phyloP scores from a whole-genome alignment of 768 basidiomycete species.

The Lactifluus hygrophoroides region DNA sequence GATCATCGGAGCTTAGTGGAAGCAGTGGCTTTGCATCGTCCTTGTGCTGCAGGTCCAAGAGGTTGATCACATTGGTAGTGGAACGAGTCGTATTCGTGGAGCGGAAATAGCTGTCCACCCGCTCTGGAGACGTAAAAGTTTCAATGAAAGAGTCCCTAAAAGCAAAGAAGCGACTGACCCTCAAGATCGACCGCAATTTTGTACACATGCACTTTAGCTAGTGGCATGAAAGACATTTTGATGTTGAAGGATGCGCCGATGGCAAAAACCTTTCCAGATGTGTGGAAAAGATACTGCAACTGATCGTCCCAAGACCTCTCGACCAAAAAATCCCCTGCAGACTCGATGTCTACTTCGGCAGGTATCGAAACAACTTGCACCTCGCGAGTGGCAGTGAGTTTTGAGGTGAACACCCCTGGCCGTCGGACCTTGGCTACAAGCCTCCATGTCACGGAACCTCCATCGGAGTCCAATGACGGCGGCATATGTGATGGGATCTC shows the following conservation, averaged over 20 bases:
- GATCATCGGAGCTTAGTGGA: slow-evolving; percentile 66
- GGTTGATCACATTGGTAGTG: slow-evolving; percentile 50
- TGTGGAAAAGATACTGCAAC: slow-evolving; percentile 68
- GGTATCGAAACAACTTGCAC: slow-evolving; percentile 70
- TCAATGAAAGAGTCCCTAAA: neutral
- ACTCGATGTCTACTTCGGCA: slow-evolving; percentile 80
- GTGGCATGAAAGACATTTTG: slow-evolving; percentile 71
- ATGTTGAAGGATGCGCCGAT: slow-evolving; percentile 80
- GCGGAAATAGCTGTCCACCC: slow-evolving; percentile 70
- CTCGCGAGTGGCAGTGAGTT: slow-evolving; percentile 59
- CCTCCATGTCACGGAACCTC: slow-evolving; percentile 70
- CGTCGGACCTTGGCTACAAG: slow-evolving; percentile 78
- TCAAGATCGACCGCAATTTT: slow-evolving; percentile 67
- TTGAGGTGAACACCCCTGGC: slow-evolving; percentile 70
- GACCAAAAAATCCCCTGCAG: slow-evolving; percentile 68
- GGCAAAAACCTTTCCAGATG: slow-evolving; percentile 68
- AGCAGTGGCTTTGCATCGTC: slow-evolving; percentile 57
- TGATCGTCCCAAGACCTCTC: slow-evolving; percentile 90
- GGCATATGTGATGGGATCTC: slow-evolving; percentile 72
- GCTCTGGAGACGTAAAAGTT: slow-evolving; percentile 44
- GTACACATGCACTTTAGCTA: slow-evolving; percentile 77
- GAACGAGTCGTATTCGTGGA: slow-evolving; percentile 59
- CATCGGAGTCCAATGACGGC: slow-evolving; percentile 65
- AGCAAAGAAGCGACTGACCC: slow-evolving; percentile 41
- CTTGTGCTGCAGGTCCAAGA: slow-evolving; percentile 53